phyloP scores from a whole-genome alignment of 192 early-diverging fungal genomes.

The Entomortierella lignicola region DNA sequence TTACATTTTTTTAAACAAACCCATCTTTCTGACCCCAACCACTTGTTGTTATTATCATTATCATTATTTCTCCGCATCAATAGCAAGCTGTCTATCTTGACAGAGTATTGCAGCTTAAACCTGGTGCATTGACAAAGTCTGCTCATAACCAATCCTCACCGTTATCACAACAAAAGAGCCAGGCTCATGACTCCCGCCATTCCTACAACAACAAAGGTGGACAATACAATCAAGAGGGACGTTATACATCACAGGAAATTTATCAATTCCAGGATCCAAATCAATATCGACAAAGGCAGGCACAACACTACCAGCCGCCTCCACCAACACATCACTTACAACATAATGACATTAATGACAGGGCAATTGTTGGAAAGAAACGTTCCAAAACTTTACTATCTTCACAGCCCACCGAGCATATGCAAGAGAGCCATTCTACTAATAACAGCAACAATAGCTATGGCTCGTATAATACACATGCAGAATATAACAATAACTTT shows the following conservation, averaged over 20 bases:
- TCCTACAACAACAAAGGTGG: conserved; percentile 1
- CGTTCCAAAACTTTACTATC: conserved; percentile 24
- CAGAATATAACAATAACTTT: neutral
- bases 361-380: conserved; percentile 20
- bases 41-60: too few species aligned
- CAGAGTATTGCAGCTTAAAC: conserved; percentile 31
- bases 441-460: conserved; percentile 4
- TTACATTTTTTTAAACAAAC: neutral
- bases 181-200: neutral
- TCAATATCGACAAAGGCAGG: neutral
- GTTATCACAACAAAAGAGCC: neutral
- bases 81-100: conserved; percentile 53
- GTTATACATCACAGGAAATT: neutral
- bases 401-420: conserved; percentile 1
- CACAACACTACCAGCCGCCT: conserved; percentile 5
- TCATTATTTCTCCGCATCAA: neutral
- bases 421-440: neutral
- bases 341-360: neutral
- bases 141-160: neutral
- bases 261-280: too few species aligned
- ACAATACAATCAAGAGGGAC: conserved; percentile 18
- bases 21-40: neutral
- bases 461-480: neutral
- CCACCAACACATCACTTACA: conserved; percentile 4
- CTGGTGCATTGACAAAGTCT: neutral